These are phyloP conservation scores for Quercus bicolor DNA, from an alignment of 306 rosid genomes.

Conservation along the genomic window DNA sequence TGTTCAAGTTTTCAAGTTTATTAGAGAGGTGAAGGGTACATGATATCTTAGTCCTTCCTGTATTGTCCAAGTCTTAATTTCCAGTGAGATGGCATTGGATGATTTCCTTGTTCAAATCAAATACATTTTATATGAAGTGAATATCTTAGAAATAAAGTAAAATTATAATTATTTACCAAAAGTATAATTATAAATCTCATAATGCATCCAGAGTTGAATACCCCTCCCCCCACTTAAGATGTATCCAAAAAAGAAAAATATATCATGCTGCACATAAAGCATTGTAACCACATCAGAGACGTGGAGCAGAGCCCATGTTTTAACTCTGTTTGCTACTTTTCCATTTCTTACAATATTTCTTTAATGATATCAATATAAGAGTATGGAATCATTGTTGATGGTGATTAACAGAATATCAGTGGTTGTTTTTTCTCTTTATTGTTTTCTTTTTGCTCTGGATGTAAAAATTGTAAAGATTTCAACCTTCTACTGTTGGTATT, in stretches of 20 bases:
- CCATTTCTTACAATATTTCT: not conserved
- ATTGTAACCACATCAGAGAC: not conserved
- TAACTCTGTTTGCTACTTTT: too few relatives aligned
- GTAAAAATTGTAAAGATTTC: not conserved
- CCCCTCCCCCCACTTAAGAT: too few relatives aligned
- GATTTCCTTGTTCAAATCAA: not conserved
- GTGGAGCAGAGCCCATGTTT: not conserved
- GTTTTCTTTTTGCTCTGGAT: not conserved
- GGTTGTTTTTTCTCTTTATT: not conserved
- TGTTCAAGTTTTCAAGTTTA: not conserved
- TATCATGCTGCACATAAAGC: not conserved
- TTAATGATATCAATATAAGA: not conserved
- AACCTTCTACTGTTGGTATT: not conserved
- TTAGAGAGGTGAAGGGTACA: not conserved
- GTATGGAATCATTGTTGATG: not conserved
- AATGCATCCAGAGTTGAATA: not conserved
- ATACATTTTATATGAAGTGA: not conserved
- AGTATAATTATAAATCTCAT: not conserved
- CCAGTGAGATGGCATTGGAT: not conserved
- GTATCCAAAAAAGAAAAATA: too few relatives aligned
- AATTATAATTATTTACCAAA: too few relatives aligned
- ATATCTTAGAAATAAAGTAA: not conserved
- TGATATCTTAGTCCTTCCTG: not conserved
- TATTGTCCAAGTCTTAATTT: not conserved
- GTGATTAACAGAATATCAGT: not conserved